Conservation (phyloP, 1,284 basidiomycete species). For the Microbotryum silenes-acaulis region DNA sequence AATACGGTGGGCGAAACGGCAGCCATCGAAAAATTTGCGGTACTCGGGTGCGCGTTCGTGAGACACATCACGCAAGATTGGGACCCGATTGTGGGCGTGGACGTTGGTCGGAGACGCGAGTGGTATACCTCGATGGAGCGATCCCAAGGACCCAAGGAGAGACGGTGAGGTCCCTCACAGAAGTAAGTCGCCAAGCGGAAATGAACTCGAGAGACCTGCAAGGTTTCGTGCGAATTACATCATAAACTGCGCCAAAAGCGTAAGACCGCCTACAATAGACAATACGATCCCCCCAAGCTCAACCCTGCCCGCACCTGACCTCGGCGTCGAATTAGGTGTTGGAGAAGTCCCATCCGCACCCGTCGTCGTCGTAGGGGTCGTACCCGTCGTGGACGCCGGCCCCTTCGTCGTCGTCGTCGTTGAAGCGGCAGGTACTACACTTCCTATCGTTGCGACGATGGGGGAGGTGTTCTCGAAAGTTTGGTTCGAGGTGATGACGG, state of each 20-base stretch:
- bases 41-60: too few relatives aligned
- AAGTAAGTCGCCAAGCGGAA: too few relatives aligned
- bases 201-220: not conserved
- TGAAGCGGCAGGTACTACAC: not conserved
- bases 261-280: not conserved
- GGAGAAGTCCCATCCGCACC: not conserved
- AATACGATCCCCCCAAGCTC: not conserved
- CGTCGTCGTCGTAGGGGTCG: not conserved
- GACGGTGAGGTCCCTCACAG: too few relatives aligned
- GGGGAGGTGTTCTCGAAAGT: not conserved
- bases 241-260: not conserved
- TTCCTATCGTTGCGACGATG: conserved; percentile 20
- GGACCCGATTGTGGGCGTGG: too few relatives aligned
- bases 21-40: too few relatives aligned
- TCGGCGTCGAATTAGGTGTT: not conserved
- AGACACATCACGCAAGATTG: too few relatives aligned
- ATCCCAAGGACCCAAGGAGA: too few relatives aligned
- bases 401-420: not conserved
- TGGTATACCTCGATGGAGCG: too few relatives aligned
- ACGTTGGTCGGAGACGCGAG: too few relatives aligned
- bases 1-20: too few relatives aligned
- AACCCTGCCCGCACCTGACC: not conserved
- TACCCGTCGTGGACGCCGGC: not conserved
- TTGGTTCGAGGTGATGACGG: conserved; percentile 2
- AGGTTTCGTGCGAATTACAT: not conserved